Base-by-base conservation (phyloP, 2,329 filamentous ascomycete species). In the Exophiala sideris region DNA sequence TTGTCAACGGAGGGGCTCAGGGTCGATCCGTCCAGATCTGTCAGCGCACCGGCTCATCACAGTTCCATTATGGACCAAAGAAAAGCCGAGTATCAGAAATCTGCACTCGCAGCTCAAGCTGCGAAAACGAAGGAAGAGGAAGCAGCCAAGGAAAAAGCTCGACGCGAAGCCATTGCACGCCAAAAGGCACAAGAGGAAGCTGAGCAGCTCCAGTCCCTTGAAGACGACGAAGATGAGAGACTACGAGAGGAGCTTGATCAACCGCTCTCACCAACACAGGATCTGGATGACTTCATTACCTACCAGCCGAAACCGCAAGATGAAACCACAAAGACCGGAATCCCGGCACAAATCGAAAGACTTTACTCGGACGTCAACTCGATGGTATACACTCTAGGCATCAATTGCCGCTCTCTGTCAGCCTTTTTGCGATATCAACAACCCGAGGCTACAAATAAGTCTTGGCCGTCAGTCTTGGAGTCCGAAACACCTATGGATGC, bases 321-420 rank as follows among this genome's bases (percentile, higher is more conserved):
- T 46, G 72, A 71, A 6, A 67, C 67, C 42, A 40, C 42, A 6
- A 76, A 76, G 57, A 73, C 73, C 38, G 76, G 75, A 29, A 71
- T 79, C 52, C 73, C 75, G 1, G 75, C 75, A 6, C 75, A 78
- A 60, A 75, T 78, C 42, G 76, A 79, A 62, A 68, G 71, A 47
- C 63, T 79, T 2, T 78, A 77, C 57, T 73, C 75, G 10, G 76
- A 79, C 54, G 76, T 77, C 58, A 79, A 78, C 69, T 88, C 88
- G 10, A 99, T 97, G 94, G 85, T 99, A 40, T 90, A 96, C 64
- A 92, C 89, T 0, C 75, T 97, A 38, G 92, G 92, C 8, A 80
- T 96, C 46, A 97, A 97, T 67, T 84, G 88, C 5, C 81, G 92
- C 12, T 84, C 79, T 6, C 64, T 86, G 39, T 71, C 76, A 16